Evolutionary conservation across 2,329 filamentous ascomycete species (phyloP).

Genomic region (Exophiala mesophila): DNA sequence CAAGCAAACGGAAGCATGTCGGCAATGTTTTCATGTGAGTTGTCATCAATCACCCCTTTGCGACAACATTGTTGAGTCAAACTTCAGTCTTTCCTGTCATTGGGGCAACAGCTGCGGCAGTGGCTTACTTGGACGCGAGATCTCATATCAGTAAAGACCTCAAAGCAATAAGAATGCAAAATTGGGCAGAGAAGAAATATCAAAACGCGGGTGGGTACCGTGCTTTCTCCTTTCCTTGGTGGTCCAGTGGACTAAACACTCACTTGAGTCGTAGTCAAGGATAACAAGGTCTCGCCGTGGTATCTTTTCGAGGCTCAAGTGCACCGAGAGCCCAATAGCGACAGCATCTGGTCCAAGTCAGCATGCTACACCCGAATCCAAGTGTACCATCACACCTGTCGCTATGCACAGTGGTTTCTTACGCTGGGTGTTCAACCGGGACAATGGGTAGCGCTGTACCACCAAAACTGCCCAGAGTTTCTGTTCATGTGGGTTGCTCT

Average conservation of each 20-base stretch:
- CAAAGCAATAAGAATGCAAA: background rate
- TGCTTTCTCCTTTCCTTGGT: too few relatives aligned
- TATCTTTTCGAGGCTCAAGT: background rate
- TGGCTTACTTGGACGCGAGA: background rate
- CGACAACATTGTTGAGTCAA: too few relatives aligned
- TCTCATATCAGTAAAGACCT: background rate
- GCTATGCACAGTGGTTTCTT: background rate
- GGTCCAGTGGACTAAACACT: too few relatives aligned
- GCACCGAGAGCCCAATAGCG: background rate
- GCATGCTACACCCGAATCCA: background rate
- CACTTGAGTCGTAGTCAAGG: background rate
- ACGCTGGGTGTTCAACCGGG: background rate
- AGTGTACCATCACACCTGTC: background rate
- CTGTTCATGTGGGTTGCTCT: conserved; percentile 59
- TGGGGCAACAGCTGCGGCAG: background rate
- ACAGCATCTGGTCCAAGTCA: background rate
- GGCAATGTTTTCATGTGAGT: too few relatives aligned
- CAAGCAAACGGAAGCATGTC: too few relatives aligned
- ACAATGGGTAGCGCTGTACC: background rate
- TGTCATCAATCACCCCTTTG: too few relatives aligned
- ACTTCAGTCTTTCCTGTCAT: too few relatives aligned
- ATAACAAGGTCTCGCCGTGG: background rate
- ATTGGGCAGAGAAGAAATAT: background rate
- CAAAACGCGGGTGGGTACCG: background rate
- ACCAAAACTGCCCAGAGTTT: background rate